A percentile compares a stretch with the other conserved stretches of the same genome.
phyloP scores from a whole-genome alignment of 345 rosid species.

The Iberis pinnata region DNA sequence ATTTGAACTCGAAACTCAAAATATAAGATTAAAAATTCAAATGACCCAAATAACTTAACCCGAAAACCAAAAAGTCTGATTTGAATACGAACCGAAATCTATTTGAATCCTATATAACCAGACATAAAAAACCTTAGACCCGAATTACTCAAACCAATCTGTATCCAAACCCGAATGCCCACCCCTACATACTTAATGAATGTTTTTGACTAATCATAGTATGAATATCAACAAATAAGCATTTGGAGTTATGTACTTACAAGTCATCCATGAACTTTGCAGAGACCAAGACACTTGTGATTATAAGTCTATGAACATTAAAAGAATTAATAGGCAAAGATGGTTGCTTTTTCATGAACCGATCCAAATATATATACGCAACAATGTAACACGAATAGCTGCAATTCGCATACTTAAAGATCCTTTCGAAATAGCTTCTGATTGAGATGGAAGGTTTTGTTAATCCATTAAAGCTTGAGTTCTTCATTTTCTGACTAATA shows the following conservation, averaged over 20 bases:
- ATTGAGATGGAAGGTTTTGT: conserved; percentile 53
- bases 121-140: no score
- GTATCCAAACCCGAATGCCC: no score
- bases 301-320: conserved; percentile 62
- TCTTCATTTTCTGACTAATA: conserved; percentile 32
- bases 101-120: no score
- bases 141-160: no score
- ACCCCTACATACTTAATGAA: no score
- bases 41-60: no score
- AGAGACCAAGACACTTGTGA: conserved; percentile 68
- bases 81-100: no score
- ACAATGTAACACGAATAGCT: conserved; percentile 71
- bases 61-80: no score
- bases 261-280: conserved; percentile 82
- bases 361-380: conserved; percentile 69
- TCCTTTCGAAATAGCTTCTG: conserved; percentile 61
- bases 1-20: no score
- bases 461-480: conserved; percentile 52
- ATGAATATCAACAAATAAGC: no score
- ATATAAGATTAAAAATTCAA: no score
- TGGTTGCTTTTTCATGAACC: conserved; percentile 51
- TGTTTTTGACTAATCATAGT: no score
- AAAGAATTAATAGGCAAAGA: conserved; percentile 49
- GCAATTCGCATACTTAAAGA: conserved; percentile 65
- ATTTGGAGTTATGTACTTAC: conserved; percentile 44